phyloP scores from a whole-genome alignment of 2,329 filamentous ascomycete species.

The Phialemoniopsis sp. region DNA sequence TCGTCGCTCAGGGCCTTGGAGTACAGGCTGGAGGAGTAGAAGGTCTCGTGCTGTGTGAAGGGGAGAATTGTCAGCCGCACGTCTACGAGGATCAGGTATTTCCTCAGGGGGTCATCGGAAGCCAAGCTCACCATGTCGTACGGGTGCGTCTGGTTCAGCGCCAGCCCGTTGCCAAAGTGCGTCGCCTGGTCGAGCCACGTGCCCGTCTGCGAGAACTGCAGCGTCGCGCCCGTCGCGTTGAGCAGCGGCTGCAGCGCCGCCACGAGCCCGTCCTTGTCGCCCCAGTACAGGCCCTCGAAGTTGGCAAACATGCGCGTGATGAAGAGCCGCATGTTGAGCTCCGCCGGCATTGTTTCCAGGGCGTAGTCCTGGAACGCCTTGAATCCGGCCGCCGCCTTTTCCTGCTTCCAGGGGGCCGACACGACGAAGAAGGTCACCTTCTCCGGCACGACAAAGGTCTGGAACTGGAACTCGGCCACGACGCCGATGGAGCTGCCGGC shows the following conservation, averaged over 20 bases:
- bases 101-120: too few relatives aligned
- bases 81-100: background rate
- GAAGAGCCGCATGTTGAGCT: conserved; percentile 37
- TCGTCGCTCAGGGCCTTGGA: conserved; percentile 19
- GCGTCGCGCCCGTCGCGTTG: conserved; percentile 22
- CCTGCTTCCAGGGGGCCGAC: conserved; percentile 17
- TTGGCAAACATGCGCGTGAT: conserved; percentile 25
- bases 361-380: conserved; percentile 22
- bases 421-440: conserved; percentile 21
- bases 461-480: conserved; percentile 30
- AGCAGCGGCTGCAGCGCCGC: conserved; percentile 26
- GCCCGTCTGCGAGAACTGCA: conserved; percentile 23
- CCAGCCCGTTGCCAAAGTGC: conserved; percentile 23
- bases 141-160: conserved; percentile 21
- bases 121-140: conserved; percentile 15
- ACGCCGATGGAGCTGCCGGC: conserved; percentile 37
- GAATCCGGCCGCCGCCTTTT: conserved; percentile 17
- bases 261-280: conserved; percentile 25
- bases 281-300: conserved; percentile 32
- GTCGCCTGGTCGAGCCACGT: conserved; percentile 23
- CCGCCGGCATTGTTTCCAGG: conserved; percentile 25
- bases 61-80: background rate
- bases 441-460: conserved; percentile 29
- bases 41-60: conserved; percentile 32
- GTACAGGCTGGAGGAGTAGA: conserved; percentile 33